These are phyloP conservation scores for Pyricularia sp. DNA, from an alignment of 2,329 filamentous ascomycete species.

Conservation along the genomic window DNA sequence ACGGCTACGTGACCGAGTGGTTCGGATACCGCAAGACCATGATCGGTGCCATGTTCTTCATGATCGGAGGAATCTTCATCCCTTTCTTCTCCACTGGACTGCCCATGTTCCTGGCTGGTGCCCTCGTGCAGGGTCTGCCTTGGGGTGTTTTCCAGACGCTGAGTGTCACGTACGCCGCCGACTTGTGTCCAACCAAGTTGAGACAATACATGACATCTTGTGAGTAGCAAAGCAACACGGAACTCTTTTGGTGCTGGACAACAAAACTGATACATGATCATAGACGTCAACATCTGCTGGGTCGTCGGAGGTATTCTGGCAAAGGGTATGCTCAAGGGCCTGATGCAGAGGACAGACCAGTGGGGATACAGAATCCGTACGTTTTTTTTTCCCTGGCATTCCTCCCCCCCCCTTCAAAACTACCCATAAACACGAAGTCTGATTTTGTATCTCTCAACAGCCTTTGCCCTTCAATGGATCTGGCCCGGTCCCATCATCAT, in stretches of 20 bases:
- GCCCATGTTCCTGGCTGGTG: conserved; percentile 9
- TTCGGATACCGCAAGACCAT: conserved; percentile 38
- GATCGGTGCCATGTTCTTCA: conserved; percentile 28
- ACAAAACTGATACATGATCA: no score
- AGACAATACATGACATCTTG: conserved; percentile 9
- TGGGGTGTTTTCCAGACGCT: conserved; percentile 12
- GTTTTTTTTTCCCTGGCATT: background rate
- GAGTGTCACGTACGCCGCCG: conserved; percentile 11
- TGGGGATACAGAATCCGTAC: conserved; percentile 9
- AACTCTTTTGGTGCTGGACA: no score
- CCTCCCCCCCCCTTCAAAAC: no score
- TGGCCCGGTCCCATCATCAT: conserved; percentile 32
- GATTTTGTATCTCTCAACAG: background rate
- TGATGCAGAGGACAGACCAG: conserved; percentile 3
- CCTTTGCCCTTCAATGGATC: conserved; percentile 36
- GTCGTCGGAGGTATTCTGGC: conserved; percentile 9
- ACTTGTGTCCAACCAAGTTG: conserved; percentile 10
- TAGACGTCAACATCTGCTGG: conserved; percentile 11
- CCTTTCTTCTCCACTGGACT: conserved; percentile 10
- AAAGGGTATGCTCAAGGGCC: conserved; percentile 10
- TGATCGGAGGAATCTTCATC: conserved; percentile 32
- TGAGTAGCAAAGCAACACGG: background rate
- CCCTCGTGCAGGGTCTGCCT: conserved; percentile 10
- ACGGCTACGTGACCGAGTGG: conserved; percentile 36
- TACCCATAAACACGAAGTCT: background rate